These are phyloP conservation scores for Cryptomeria japonica DNA, from an alignment of 75 land plant genomes.

Conservation along the genomic window DNA sequence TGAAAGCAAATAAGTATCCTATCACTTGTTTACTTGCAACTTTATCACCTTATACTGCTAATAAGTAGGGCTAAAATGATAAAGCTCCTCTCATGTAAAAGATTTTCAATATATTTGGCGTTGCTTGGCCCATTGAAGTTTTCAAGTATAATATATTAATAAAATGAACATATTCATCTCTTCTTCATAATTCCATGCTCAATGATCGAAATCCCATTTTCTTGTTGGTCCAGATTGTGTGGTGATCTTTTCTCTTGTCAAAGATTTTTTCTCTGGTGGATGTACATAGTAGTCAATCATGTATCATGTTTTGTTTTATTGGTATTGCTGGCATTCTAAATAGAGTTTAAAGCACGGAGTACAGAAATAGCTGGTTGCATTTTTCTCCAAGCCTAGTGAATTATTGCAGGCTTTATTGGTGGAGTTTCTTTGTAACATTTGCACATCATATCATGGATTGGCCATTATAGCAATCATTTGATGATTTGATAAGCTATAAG, in stretches of 20 bases:
- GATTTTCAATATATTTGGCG: not conserved
- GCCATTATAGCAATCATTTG: not conserved
- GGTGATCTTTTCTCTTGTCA: not conserved
- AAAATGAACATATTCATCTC: not conserved
- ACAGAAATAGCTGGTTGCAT: not conserved
- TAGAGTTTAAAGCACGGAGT: not conserved
- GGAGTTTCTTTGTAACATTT: not conserved
- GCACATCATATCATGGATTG: not conserved
- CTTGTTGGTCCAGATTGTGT: not conserved
- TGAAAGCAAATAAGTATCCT: not conserved
- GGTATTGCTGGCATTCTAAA: not conserved
- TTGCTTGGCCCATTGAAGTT: not conserved
- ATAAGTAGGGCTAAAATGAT: not conserved
- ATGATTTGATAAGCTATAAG: not conserved
- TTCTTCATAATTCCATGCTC: not conserved
- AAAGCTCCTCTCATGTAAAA: not conserved
- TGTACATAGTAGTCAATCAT: not conserved
- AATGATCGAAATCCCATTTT: not conserved
- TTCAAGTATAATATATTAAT: not conserved
- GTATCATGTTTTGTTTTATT: not conserved
- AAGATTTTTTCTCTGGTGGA: not conserved
- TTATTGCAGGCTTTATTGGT: not conserved
- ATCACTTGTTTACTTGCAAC: constrained; percentile 2
- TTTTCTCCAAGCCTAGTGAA: not conserved
- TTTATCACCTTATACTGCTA: constrained; percentile 10